Evolutionary conservation across 495 filamentous ascomycete genomes (phyloP).

Genomic region (Aspergillus sclerotioniger): DNA sequence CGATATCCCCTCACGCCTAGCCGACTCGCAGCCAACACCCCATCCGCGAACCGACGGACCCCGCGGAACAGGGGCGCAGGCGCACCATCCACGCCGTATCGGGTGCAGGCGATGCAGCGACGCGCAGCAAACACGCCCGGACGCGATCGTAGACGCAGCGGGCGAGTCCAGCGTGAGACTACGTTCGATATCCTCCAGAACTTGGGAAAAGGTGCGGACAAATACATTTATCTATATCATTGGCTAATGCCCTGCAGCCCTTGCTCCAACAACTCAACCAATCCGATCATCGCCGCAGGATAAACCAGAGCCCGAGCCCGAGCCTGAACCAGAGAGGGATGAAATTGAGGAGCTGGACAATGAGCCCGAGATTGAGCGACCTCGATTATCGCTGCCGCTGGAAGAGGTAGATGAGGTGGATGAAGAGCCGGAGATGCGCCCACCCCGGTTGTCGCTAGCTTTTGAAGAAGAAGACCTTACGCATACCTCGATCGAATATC

Average conservation of each 20-base stretch:
- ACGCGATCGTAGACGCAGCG: constrained; percentile 62
- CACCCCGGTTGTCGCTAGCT: constrained; percentile 59
- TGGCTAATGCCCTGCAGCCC: constrained; percentile 28
- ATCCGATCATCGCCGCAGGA: constrained; percentile 59
- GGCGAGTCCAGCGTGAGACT: constrained; percentile 69
- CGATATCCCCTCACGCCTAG: constrained; percentile 41
- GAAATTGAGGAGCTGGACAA: constrained; percentile 61
- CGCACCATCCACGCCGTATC: constrained; percentile 68
- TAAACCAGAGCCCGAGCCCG: constrained; percentile 14
- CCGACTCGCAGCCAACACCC: constrained; percentile 32
- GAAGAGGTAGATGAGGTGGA: constrained; percentile 54
- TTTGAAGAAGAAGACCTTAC: constrained; percentile 71
- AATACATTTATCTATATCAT: not conserved
- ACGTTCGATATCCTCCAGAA: constrained; percentile 68
- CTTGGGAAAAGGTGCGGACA: constrained; percentile 54
- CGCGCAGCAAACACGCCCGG: constrained; percentile 75
- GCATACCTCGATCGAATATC: constrained; percentile 65
- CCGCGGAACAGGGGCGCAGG: constrained; percentile 33
- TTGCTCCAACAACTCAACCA: constrained; percentile 58
- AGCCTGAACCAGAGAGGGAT: constrained; percentile 29
- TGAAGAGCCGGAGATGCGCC: constrained; percentile 53
- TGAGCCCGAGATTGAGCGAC: constrained; percentile 60
- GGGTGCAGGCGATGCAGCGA: constrained; percentile 68
- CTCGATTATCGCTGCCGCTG: constrained; percentile 69
- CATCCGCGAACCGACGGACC: constrained; percentile 36